Base-by-base conservation (phyloP, 495 filamentous ascomycete species). In the Tricharina praecox region DNA sequence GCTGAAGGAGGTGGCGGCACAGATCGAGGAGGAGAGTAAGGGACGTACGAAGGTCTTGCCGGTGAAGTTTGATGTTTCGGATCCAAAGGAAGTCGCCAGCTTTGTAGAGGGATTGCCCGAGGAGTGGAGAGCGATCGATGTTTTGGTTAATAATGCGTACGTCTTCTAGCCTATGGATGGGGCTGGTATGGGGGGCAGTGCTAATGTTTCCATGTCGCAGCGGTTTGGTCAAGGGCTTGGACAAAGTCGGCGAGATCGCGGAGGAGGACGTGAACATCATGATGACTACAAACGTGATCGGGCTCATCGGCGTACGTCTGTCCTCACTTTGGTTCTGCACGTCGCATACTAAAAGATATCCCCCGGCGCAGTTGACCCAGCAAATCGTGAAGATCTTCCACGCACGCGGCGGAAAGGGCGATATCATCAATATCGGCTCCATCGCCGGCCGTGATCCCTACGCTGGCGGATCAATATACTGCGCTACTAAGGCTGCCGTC, bases 101-200 rank as follows among this genome's bases (percentile, higher is more conserved):
- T 93, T 97, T 62, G 76, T 95, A 20, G 65, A 64, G 0, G 15
- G 9, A 5, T 61, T 96, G 56, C 85, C 87, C 0, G 75, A 77
- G 45, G 90, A 85, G 61, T 97, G 82, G 64, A 48, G 30, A 23
- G 30, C 30, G 9, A 82, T 96, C 50, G 76, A 95, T 67, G 73
- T 97, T 8, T 61, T 97, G 53, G 86, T 97, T 2, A 97, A 97
- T 64, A 97, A 96, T 73, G 90, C 90, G 86, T 93, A 65, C 63
- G 82, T 73, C 37, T 25, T 16, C 13, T n/a, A 18, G 32, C 32
- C 30, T 23, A 42, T 24, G 2, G 32, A 36, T 15, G n/a, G 18
- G 30, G 28, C 13, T 25, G 41, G 26, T 9, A 45, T 47, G 47
- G 45, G 48, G 30, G 5, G 32, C 49, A 46, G 11, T 32, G 11